Conservation (phyloP, 305 asterid species). For the Solanum aculeatissimum region DNA sequence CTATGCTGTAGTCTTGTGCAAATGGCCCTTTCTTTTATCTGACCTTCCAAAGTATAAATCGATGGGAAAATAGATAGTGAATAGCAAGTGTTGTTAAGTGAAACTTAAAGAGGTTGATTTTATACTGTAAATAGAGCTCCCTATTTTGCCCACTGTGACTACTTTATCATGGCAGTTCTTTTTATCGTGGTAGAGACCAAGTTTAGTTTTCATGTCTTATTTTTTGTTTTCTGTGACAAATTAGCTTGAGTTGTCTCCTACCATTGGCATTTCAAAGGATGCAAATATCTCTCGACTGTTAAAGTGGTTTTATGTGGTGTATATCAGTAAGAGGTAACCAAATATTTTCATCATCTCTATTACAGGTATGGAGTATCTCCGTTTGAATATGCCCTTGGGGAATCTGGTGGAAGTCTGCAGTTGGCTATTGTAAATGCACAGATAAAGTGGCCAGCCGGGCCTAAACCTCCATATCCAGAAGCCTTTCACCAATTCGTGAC, state of each 20-base stretch:
- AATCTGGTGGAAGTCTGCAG: constrained; percentile 93
- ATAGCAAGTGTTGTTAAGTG: neutral
- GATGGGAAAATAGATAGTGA: neutral
- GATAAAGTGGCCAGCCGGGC: constrained; percentile 85
- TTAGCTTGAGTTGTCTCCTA: neutral
- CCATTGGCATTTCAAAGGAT: neutral
- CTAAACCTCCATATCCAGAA: constrained; percentile 81
- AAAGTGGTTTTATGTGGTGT: neutral
- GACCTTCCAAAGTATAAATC: neutral
- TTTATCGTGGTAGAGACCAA: neutral
- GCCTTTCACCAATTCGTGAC: constrained; percentile 91
- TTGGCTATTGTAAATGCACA: constrained; percentile 89
- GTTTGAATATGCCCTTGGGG: constrained; percentile 86
- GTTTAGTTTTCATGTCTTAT: neutral
- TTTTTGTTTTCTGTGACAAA: neutral
- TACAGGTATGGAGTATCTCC: constrained; percentile 94
- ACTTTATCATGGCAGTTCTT: neutral
- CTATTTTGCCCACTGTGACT: neutral
- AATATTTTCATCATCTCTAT: neutral
- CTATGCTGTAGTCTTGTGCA: neutral
- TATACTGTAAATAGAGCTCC: neutral
- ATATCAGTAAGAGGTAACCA: neutral
- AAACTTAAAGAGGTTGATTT: neutral
- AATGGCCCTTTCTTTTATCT: neutral
- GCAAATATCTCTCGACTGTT: neutral